Evolutionary conservation across 1,284 basidiomycete genomes (phyloP).

Genomic region (Entoloma clypeatum): DNA sequence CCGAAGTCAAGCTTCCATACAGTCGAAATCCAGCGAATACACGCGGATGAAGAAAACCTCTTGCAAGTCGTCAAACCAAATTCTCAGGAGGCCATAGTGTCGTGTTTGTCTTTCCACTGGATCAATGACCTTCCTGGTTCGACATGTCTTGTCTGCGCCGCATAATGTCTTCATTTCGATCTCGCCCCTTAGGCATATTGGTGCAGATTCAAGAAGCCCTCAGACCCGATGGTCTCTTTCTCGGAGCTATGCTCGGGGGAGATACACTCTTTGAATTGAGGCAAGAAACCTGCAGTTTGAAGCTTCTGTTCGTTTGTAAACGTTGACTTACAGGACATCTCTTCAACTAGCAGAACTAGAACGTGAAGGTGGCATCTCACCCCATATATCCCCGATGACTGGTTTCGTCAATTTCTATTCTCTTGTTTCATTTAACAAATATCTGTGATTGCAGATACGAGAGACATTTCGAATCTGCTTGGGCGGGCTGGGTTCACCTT

Average conservation of each 20-base stretch:
- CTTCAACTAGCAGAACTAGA: constrained; percentile 95
- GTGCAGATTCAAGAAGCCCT: constrained; percentile 87
- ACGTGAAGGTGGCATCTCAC: constrained; percentile 92
- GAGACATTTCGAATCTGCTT: constrained; percentile 89
- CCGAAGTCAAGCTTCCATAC: constrained; percentile 20
- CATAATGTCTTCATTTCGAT: constrained; percentile 4
- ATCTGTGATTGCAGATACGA: constrained; percentile 55
- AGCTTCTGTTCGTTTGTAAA: not conserved
- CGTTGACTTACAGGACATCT: constrained; percentile 44
- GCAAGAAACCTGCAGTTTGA: constrained; percentile 33
- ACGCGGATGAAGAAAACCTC: constrained; percentile 77
- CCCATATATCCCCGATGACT: constrained; percentile 96
- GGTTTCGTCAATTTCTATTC: constrained; percentile 41
- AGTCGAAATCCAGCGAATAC: constrained; percentile 73
- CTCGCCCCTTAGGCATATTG: constrained; percentile 61
- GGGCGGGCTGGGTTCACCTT: constrained; percentile 92
- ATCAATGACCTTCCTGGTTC: constrained; percentile 94
- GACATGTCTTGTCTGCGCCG: no score
- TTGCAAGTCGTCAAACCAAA: constrained; percentile 61
- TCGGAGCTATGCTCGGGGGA: constrained; percentile 93
- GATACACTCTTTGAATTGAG: constrained; percentile 95
- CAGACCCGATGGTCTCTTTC: constrained; percentile 90
- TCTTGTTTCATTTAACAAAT: not conserved
- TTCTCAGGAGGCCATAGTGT: constrained; percentile 90
- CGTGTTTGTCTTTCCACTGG: constrained; percentile 93